These are phyloP conservation scores for Pythium graminicola DNA, from an alignment of 352 stramenopile species.

Conservation along the genomic window DNA sequence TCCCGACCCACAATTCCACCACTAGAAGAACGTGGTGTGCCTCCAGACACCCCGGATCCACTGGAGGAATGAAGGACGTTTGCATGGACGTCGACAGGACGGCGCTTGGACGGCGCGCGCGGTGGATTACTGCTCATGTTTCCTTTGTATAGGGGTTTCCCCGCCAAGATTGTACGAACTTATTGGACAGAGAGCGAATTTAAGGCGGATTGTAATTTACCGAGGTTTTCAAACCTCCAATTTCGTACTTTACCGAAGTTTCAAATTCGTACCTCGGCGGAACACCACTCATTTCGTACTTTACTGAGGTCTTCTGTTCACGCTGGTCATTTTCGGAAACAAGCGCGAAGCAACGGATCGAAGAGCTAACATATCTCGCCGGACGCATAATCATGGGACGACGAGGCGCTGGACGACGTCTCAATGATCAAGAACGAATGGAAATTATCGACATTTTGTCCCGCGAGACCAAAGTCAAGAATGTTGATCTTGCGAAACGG, in stretches of 20 bases:
- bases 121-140: conserved; percentile 19
- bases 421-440: conserved; percentile 88
- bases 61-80: conserved; percentile 5
- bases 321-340: conserved; percentile 19
- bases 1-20: conserved; percentile 9
- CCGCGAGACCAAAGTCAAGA: conserved; percentile 79
- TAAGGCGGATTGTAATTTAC: conserved; percentile 4
- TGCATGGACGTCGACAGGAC: conserved; percentile 10
- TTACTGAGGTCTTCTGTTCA: conserved; percentile 11
- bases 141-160: neutral
- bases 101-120: conserved; percentile 27
- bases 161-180: neutral
- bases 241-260: neutral
- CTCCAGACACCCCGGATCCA: no score
- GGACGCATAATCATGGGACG: conserved; percentile 60
- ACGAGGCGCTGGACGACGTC: conserved; percentile 63
- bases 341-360: conserved; percentile 17
- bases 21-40: neutral
- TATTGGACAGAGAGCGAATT: neutral
- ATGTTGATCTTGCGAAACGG: conserved; percentile 76
- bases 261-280: no score
- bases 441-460: conserved; percentile 82
- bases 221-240: neutral
- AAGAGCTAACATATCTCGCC: no score
- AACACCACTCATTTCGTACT: conserved; percentile 31